phyloP scores from a whole-genome alignment of 495 filamentous ascomycete species.

The Emericellopsis terricola region DNA sequence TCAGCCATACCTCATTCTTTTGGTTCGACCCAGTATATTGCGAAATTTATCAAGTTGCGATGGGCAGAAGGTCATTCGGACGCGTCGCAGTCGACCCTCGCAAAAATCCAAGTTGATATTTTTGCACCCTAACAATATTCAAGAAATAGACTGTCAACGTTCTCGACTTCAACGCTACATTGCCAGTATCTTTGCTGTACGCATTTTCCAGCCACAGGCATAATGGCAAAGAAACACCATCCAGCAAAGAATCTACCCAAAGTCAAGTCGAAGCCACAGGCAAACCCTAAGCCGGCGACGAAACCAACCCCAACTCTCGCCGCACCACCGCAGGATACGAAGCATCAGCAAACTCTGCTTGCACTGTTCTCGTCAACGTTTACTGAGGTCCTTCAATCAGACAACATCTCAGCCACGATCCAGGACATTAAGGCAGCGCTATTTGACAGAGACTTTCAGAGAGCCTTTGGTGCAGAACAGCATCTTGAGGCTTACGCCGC shows the following conservation, averaged over 20 bases:
- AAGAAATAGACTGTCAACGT: neutral
- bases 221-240: slow-evolving; percentile 2
- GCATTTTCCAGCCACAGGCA: neutral
- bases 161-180: neutral
- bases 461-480: slow-evolving; percentile 54
- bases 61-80: no score
- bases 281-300: no score
- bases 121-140: no score
- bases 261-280: slow-evolving; percentile 62
- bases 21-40: no score
- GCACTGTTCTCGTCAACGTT: slow-evolving; percentile 57
- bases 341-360: slow-evolving; percentile 57
- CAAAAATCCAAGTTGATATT: no score
- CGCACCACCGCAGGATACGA: slow-evolving; percentile 4
- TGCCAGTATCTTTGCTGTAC: neutral
- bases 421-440: slow-evolving; percentile 72
- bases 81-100: no score
- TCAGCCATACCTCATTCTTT: no score
- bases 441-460: slow-evolving; percentile 65
- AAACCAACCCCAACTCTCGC: neutral
- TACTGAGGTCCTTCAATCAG: slow-evolving; percentile 16
- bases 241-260: neutral
- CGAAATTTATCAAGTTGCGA: no score
- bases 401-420: slow-evolving; percentile 27
- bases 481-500: slow-evolving; percentile 64